phyloP scores from a whole-genome alignment of 176 grass and related monocot genomes.

The Canna indica region DNA sequence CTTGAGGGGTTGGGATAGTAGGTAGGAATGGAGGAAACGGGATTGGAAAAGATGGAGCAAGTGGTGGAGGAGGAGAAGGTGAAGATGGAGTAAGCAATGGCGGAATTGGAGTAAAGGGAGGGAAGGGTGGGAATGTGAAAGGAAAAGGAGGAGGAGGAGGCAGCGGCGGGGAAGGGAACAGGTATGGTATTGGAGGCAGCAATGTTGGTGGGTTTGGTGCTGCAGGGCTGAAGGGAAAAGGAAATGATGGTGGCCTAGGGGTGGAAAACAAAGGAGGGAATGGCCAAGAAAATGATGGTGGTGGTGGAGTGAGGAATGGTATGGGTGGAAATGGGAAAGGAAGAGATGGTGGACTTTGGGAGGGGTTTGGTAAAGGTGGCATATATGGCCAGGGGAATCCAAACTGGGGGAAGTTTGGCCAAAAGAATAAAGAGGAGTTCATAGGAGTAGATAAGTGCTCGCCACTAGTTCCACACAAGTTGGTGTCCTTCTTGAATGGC shows the following conservation, averaged over 20 bases:
- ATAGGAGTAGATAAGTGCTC: background rate
- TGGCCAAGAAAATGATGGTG: conserved; percentile 23
- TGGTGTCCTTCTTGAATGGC: conserved; percentile 28
- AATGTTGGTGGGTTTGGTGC: conserved; percentile 28
- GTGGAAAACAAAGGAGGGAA: too few species aligned
- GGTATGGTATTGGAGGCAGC: conserved; percentile 21
- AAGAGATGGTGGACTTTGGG: conserved; percentile 17
- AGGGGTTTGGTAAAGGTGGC: conserved; percentile 4
- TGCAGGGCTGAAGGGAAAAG: conserved; percentile 29
- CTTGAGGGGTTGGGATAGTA: too few species aligned
- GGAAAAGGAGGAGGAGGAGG: too few species aligned
- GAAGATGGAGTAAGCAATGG: too few species aligned
- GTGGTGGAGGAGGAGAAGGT: too few species aligned
- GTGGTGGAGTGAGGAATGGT: conserved; percentile 23
- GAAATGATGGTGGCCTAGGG: too few species aligned
- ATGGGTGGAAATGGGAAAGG: conserved; percentile 52
- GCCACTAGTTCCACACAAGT: conserved; percentile 5
- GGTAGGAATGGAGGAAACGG: too few species aligned
- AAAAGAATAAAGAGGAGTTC: conserved; percentile 74
- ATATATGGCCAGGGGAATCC: conserved; percentile 53
- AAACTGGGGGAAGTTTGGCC: conserved; percentile 38
- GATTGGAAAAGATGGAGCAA: too few species aligned
- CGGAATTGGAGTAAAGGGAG: too few species aligned
- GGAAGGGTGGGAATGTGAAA: too few species aligned
- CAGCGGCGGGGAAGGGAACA: too few species aligned